A percentile compares a stretch with the other conserved stretches of the same genome.
These are phyloP conservation scores for Articulospora tetracladia DNA, from an alignment of 495 filamentous ascomycete species.

Conservation along the genomic window DNA sequence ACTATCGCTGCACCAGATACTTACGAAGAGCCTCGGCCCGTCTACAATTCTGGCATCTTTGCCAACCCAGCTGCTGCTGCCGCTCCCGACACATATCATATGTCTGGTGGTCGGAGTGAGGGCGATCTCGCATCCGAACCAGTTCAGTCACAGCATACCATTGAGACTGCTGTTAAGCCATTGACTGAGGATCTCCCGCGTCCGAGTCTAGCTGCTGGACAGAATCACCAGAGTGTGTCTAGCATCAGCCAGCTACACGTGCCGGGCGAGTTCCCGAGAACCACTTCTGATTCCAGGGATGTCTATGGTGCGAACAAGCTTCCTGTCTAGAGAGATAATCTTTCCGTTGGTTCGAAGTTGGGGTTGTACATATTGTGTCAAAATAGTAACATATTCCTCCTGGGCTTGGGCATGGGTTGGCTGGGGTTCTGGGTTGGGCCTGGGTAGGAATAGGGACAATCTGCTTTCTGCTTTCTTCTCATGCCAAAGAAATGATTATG, in stretches of 20 bases:
- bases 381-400: too few species aligned
- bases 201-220: conserved; percentile 12
- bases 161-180: neutral
- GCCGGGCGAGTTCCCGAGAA: conserved; percentile 52
- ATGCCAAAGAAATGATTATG: too few species aligned
- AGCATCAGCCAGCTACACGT: conserved; percentile 42
- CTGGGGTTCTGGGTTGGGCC: too few species aligned
- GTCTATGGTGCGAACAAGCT: neutral
- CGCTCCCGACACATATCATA: conserved; percentile 7
- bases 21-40: neutral
- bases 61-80: conserved; percentile 14
- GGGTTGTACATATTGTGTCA: too few species aligned
- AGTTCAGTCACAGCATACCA: neutral
- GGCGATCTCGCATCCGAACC: conserved; percentile 7
- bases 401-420: too few species aligned
- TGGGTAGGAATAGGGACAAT: too few species aligned
- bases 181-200: neutral
- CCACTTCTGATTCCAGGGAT: neutral
- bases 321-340: too few species aligned
- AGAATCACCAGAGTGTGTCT: conserved; percentile 17
- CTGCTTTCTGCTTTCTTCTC: too few species aligned
- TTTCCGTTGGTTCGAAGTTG: too few species aligned
- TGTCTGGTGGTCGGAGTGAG: conserved; percentile 17
- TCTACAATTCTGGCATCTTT: conserved; percentile 2
- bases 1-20: conserved; percentile 17